These are phyloP conservation scores for Cymodocea nodosa DNA, from an alignment of 116 monocot species.

Conservation along the genomic window DNA sequence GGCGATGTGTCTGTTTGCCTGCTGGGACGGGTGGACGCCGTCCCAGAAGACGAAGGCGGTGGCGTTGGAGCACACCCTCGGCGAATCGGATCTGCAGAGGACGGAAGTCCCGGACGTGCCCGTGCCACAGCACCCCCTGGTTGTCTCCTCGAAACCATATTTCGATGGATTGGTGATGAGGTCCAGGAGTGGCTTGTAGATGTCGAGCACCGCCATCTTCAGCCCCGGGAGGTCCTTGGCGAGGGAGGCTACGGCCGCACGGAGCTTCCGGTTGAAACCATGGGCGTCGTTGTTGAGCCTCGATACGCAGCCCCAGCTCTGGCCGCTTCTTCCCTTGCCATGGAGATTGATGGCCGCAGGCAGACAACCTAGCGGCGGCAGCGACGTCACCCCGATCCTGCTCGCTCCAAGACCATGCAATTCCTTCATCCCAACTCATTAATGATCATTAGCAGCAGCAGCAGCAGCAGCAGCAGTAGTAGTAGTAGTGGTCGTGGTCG, in stretches of 20 bases:
- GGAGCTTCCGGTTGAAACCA: conserved; percentile 31
- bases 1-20: conserved; percentile 57
- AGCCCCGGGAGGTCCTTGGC: conserved; percentile 12
- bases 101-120: conserved; percentile 60
- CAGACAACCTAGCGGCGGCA: conserved; percentile 51
- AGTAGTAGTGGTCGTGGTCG: too few species aligned
- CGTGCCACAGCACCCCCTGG: conserved; percentile 74
- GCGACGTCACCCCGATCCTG: conserved; percentile 44
- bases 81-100: conserved; percentile 47
- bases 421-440: conserved; percentile 5
- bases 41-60: conserved; percentile 85
- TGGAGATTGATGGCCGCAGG: conserved; percentile 42
- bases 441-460: too few species aligned
- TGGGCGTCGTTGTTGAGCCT: conserved; percentile 31
- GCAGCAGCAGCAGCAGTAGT: too few species aligned
- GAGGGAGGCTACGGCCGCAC: conserved; percentile 8
- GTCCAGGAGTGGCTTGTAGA: conserved; percentile 37
- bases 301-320: conserved; percentile 31
- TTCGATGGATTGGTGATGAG: conserved; percentile 24
- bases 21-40: conserved; percentile 73
- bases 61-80: conserved; percentile 48
- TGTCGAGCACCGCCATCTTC: conserved; percentile 41
- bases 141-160: conserved; percentile 61
- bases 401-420: conserved; percentile 33
- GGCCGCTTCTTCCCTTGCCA: conserved; percentile 12